Base-by-base conservation (phyloP, 2,329 filamentous ascomycete genomes). In the Exophiala sp. region DNA sequence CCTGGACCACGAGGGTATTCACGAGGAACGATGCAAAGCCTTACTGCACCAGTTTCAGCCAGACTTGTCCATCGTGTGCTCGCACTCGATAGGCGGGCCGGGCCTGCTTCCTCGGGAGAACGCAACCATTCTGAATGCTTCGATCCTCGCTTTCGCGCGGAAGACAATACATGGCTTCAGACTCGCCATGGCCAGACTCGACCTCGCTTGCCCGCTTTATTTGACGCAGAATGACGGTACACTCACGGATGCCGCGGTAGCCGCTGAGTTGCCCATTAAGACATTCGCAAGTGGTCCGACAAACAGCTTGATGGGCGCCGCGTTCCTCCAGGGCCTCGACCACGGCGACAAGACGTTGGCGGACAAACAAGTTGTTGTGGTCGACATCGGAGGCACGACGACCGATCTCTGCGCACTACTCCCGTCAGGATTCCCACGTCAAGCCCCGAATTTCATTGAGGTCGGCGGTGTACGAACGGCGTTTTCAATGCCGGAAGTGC, bases 221-320 rank as follows among this genome's bases (percentile, higher is more conserved):
- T 72, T 87, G 36, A 83, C 82, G 0, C 78, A 85, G 60, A 86
- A 86, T 45, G 83, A 86, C 59, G 83, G 84, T 1, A 85, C 82
- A 0, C 72, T 86, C 2, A 68, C 83, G 5, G 75, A 78, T 5
- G 80, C 77, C 0, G 73, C 75, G 2, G 71, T 74, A 49, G 83
- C 83, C 1, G 75, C 80, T 0, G 69, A 73, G 12, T 68, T 83
- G 20, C 84, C 84, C 0, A 83, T 86, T 45, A 71, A 78, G 44
- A 85, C 81, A 0, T 86, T 86, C 60, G 81, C 80, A 0, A 82
- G 78, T 36, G 83, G 83, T 0, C 80, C 83, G 2, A 85, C 83
- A 0, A 86, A 86, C 63, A 83, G 79, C 51, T 82, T 84, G 72
- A 76, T 78, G 48, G 82, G 83, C 1, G 83, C 83, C 2, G 84